These are phyloP conservation scores for Aquanectria penicillioides DNA, from an alignment of 2,329 filamentous ascomycete genomes.

Conservation along the genomic window DNA sequence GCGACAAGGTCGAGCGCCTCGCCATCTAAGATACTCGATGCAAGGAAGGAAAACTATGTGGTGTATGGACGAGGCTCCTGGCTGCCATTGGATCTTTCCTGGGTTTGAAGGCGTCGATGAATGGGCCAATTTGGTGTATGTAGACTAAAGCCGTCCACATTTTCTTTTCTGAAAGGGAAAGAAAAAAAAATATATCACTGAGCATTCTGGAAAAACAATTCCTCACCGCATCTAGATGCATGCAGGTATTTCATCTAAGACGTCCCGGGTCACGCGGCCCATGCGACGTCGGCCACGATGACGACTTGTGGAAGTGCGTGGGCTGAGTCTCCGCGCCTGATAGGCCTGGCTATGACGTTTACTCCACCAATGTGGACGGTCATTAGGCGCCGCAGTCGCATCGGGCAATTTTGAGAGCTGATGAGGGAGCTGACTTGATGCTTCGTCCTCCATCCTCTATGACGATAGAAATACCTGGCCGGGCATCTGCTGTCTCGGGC, in stretches of 20 bases:
- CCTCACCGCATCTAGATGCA: neutral
- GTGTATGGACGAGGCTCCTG: conserved; percentile 5
- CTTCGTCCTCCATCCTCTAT: conserved; percentile 14
- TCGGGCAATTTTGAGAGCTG: conserved; percentile 25
- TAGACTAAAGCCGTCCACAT: conserved; percentile 26
- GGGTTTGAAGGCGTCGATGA: conserved; percentile 21
- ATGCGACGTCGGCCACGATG: conserved; percentile 34
- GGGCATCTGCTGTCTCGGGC: neutral
- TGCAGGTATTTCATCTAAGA: too few species aligned
- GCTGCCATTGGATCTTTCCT: conserved; percentile 24
- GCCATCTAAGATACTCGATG: conserved; percentile 75
- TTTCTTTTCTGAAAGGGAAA: conserved; percentile 23
- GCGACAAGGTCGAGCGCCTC: conserved; percentile 95
- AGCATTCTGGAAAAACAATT: neutral
- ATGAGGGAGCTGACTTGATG: conserved; percentile 17
- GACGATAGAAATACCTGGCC: neutral
- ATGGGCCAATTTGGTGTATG: conserved; percentile 26
- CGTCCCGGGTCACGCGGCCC: conserved; percentile 10
- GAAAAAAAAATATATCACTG: conserved; percentile 35
- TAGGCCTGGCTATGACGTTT: conserved; percentile 38
- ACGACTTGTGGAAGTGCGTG: conserved; percentile 21
- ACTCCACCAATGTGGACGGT: conserved; percentile 39
- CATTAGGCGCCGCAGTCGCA: conserved; percentile 34
- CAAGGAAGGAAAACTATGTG: conserved; percentile 26
- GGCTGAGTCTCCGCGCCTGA: conserved; percentile 22